Conservation (phyloP, 2,329 filamentous ascomycete genomes). For the Pseudonectria foliicola region DNA sequence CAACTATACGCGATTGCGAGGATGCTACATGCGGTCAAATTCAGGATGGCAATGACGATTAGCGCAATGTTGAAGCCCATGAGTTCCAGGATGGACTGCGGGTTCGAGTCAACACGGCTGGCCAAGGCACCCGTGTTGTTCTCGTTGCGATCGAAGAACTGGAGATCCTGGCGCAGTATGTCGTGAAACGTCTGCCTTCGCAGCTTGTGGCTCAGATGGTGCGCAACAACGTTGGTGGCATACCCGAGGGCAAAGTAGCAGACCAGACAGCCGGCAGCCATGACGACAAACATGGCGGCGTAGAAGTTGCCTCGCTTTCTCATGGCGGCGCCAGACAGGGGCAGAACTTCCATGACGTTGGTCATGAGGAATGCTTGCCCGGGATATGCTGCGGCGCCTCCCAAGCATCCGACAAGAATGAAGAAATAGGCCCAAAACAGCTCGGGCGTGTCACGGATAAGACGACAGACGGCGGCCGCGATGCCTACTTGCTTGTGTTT, state of each 20-base stretch:
- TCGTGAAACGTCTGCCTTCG: constrained; percentile 20
- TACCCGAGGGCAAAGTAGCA: constrained; percentile 20
- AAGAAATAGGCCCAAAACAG: constrained; percentile 29
- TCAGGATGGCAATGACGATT: constrained; percentile 31
- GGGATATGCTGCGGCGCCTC: constrained; percentile 31
- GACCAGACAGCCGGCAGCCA: constrained; percentile 32
- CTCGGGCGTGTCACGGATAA: constrained; percentile 32
- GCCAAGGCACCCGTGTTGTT: constrained; percentile 32
- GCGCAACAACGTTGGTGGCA: constrained; percentile 21
- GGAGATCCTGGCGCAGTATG: constrained; percentile 34
- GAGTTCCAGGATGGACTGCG: constrained; percentile 33
- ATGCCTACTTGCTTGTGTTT: constrained; percentile 26
- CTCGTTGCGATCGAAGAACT: constrained; percentile 35
- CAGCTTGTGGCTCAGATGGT: constrained; percentile 23
- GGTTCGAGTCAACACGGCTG: constrained; percentile 29
- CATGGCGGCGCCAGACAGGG: constrained; percentile 25
- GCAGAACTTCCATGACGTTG: constrained; percentile 35
- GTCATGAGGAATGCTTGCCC: constrained; percentile 38
- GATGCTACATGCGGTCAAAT: constrained; percentile 31
- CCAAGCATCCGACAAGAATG: constrained; percentile 23
- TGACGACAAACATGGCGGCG: constrained; percentile 47
- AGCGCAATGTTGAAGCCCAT: constrained; percentile 36
- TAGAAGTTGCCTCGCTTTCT: constrained; percentile 41
- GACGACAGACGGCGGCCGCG: constrained; percentile 22
- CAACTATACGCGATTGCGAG: constrained; percentile 38